A percentile compares a stretch with the other conserved stretches of the same genome.
phyloP scores from a whole-genome alignment of 169 alveolate species.

The Babesia bigemina region DNA sequence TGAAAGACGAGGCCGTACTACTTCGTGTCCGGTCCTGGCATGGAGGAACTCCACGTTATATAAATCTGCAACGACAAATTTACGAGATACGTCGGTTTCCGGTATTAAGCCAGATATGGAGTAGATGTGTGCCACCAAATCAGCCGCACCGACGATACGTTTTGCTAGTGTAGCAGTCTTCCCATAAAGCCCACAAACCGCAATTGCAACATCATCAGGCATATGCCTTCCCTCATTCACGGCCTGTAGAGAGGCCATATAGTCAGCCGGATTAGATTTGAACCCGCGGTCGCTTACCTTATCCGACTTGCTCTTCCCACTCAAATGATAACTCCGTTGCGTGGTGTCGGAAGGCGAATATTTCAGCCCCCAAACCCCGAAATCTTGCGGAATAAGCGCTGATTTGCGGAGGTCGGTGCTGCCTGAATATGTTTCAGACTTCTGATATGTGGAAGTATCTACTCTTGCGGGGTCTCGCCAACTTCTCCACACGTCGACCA shows the following conservation, averaged over 20 bases:
- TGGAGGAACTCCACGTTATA: conserved; percentile 17
- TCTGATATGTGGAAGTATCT: not conserved
- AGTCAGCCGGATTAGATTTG: not conserved
- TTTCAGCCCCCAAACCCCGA: too few species aligned
- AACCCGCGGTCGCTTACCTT: not conserved
- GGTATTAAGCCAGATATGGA: conserved; percentile 9
- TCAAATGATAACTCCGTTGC: too few species aligned
- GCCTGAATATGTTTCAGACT: too few species aligned
- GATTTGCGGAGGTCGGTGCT: too few species aligned
- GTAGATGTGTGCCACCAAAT: conserved; percentile 15
- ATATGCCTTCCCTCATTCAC: not conserved
- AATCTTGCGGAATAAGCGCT: too few species aligned
- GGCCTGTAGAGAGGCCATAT: not conserved
- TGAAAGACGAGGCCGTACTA: conserved; percentile 33
- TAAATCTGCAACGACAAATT: conserved; percentile 1
- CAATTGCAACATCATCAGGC: not conserved
- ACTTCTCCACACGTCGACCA: not conserved
- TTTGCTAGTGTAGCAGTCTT: not conserved
- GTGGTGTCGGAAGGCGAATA: too few species aligned
- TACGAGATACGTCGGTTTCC: not conserved
- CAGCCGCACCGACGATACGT: not conserved
- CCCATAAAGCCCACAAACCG: not conserved
- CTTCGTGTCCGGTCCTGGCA: conserved; percentile 2
- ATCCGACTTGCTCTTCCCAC: too few species aligned
- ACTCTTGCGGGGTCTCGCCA: not conserved